A percentile compares a stretch with the other conserved stretches of the same genome.
Conservation (phyloP, 23 red algal species). For the Cyanidioschyzon merolae region DNA sequence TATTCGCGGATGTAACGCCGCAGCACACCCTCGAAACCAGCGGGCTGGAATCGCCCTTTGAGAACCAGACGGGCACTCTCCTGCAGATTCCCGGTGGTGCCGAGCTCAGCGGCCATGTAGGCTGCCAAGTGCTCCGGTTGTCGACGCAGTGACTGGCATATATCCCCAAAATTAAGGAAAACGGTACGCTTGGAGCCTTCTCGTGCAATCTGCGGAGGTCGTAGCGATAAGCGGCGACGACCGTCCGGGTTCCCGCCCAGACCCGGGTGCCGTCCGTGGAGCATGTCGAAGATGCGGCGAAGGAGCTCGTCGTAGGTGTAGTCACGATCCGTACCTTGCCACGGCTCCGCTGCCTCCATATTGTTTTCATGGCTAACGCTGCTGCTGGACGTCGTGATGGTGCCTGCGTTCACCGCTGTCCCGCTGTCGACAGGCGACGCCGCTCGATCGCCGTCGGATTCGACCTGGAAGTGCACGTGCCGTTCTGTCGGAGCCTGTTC, state of each 20-base stretch:
- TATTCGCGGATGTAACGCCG: conserved; percentile 87
- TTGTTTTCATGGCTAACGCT: neutral
- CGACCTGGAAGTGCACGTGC: neutral
- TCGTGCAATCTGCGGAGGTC: conserved; percentile 66
- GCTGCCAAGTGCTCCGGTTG: conserved; percentile 89
- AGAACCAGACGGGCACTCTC: conserved; percentile 73
- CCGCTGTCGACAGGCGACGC: neutral
- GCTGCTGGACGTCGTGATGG: too few species aligned
- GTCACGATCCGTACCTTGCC: conserved; percentile 79
- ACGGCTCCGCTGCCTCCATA: conserved; percentile 17
- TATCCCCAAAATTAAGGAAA: conserved; percentile 91
- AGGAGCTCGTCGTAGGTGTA: conserved; percentile 84
- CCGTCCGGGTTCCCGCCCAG: conserved; percentile 26
- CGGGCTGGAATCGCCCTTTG: conserved; percentile 74
- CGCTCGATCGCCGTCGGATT: neutral
- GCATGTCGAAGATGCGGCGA: conserved; percentile 54
- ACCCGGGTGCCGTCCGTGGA: conserved; percentile 75
- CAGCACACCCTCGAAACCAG: conserved; percentile 84
- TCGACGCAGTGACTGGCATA: conserved; percentile 79
- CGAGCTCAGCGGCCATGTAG: conserved; percentile 88
- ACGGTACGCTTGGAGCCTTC: conserved; percentile 92
- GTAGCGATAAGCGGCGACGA: conserved; percentile 37
- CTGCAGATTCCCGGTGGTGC: conserved; percentile 85
- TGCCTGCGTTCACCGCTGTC: neutral
- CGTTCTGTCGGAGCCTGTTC: neutral